phyloP scores from a whole-genome alignment of 2,329 filamentous ascomycete species.

The Aspergillus alliaceus region DNA sequence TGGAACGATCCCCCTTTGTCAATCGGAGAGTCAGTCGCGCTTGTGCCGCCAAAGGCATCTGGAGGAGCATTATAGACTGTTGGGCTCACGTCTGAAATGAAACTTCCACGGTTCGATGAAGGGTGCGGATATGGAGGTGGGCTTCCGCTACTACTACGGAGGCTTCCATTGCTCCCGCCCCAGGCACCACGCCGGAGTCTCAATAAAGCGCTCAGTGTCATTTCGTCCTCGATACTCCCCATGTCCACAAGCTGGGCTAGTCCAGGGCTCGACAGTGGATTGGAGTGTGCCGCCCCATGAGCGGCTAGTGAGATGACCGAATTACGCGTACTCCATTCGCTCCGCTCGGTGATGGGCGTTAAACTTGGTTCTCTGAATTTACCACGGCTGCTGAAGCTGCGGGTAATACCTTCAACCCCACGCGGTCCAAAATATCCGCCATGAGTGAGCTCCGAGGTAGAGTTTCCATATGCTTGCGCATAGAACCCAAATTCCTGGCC shows the following conservation, averaged over 20 bases:
- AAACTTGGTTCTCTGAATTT: slow-evolving; percentile 84
- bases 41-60: slow-evolving; percentile 16
- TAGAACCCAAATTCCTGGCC: slow-evolving; percentile 97
- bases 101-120: slow-evolving; percentile 35
- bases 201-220: slow-evolving; percentile 71
- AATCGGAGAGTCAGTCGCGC: slow-evolving; percentile 17
- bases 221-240: slow-evolving; percentile 63
- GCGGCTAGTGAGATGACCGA: slow-evolving; percentile 75
- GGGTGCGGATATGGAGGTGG: slow-evolving; percentile 40
- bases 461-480: slow-evolving; percentile 55
- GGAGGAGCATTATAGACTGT: slow-evolving; percentile 21
- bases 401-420: slow-evolving; percentile 60
- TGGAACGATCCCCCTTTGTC: slow-evolving; percentile 10
- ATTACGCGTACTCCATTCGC: slow-evolving; percentile 93
- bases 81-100: slow-evolving; percentile 37
- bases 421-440: slow-evolving; percentile 88
- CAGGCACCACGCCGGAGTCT: slow-evolving; percentile 74
- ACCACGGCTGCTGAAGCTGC: slow-evolving; percentile 71
- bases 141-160: slow-evolving; percentile 54
- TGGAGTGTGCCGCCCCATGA: slow-evolving; percentile 50
- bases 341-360: slow-evolving; percentile 93
- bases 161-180: slow-evolving; percentile 75
- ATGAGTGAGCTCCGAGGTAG: slow-evolving; percentile 63
- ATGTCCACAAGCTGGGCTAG: slow-evolving; percentile 72
- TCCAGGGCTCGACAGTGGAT: slow-evolving; percentile 65